Conservation (phyloP, 805 yeast species). For the Kurtzmaniella fragi region DNA sequence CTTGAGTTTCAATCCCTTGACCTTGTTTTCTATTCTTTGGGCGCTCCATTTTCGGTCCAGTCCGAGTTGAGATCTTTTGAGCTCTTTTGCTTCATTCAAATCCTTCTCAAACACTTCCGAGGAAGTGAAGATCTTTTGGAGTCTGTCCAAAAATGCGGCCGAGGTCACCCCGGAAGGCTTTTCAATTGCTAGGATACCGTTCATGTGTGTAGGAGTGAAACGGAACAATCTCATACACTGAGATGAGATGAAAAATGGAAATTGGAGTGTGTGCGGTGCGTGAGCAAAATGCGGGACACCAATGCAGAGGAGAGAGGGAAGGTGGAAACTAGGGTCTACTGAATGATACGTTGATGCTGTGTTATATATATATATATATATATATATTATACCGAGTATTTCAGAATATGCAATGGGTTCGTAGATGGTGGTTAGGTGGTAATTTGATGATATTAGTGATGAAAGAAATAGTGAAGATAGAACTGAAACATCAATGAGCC, state of each 20-base stretch:
- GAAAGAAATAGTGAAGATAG: too few species aligned
- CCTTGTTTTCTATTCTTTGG: conserved; percentile 47
- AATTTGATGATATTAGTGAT: too few species aligned
- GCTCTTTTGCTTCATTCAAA: conserved; percentile 45
- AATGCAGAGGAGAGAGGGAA: too few species aligned
- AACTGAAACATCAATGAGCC: too few species aligned
- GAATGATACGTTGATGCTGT: too few species aligned
- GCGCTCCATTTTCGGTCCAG: conserved; percentile 37
- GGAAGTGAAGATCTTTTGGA: conserved; percentile 59
- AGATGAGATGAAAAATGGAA: conserved; percentile 1
- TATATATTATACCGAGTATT: too few species aligned
- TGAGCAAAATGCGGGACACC: conserved; percentile 25
- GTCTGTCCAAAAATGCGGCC: conserved; percentile 59
- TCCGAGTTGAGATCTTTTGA: conserved; percentile 35
- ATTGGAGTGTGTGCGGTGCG: background rate
- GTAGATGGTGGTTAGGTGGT: too few species aligned
- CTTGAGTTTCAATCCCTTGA: conserved; percentile 59
- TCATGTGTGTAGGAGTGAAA: conserved; percentile 43
- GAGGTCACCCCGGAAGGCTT: conserved; percentile 88
- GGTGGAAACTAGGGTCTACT: background rate
- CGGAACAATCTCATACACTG: conserved; percentile 6
- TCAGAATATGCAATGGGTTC: too few species aligned
- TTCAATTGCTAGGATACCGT: conserved; percentile 88
- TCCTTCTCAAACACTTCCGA: conserved; percentile 55
- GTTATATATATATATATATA: too few species aligned